Evolutionary conservation across 768 basidiomycete species (phyloP), one percentile per base, ranked within the genome.

Genomic region (Harrya chromipes): DNA sequence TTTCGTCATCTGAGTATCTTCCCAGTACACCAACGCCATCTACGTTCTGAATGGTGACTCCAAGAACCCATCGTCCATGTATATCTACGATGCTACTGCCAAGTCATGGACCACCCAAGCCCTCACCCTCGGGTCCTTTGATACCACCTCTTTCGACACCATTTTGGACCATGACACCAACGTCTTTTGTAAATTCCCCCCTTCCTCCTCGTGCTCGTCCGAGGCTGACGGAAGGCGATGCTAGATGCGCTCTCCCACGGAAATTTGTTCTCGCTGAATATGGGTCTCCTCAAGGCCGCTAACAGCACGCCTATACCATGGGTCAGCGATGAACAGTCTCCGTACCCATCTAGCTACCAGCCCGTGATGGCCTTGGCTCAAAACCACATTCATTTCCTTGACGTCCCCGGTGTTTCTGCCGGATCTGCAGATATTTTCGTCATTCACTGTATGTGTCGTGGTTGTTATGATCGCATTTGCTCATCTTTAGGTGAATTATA

Each of bases 121-220:
- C 2, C 77, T 78, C 19, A 77, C 71, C 6, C 58, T 76, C 1
- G 77, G 76, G 31, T 67, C 67, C 46, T 84, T 87, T 57, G 83
- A 93, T 64, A 77, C 82, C 4, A 66, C 75, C 2, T 78, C 80
- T 17, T 85, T 84, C 59, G 76, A 73, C 23, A 80, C 87, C 23
- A 83, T 95, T 53, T 78, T 97, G 29, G 94, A 97, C 70, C 94
- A 95, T 56, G 94, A 97, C 67, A 97, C 94, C 43, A 94, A 95
- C 54, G 82, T 86, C 52, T 86, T 97, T 71, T 94, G 86, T 87
- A 66, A 43, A 55, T 41, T 1, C 24, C 10, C 36, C 40, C 3
- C 14, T 7, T 43, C 4, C 4, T 7, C 11, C 6, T 29, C 10
- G 7, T 20, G 6, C 16, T 24, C 5, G 4, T 21, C 47, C 42